A percentile compares a stretch with the other conserved stretches of the same genome.
These are phyloP conservation scores for Candida verbasci DNA, from an alignment of 805 yeast genomes.

Conservation along the genomic window DNA sequence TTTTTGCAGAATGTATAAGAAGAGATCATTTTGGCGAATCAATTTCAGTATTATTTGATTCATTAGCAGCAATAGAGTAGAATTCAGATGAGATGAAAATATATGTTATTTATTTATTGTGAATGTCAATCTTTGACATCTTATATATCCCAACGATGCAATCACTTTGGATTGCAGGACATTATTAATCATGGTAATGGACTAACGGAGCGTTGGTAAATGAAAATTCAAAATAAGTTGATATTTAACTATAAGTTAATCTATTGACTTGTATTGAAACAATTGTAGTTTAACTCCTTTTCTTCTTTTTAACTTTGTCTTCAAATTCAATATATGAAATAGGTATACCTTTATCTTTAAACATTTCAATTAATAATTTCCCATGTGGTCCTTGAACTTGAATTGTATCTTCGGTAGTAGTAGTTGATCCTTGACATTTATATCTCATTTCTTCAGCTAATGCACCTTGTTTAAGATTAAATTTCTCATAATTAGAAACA, in stretches of 20 bases:
- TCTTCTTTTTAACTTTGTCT: slow-evolving; percentile 56
- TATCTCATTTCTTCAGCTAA: slow-evolving; percentile 67
- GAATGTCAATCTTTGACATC: not conserved
- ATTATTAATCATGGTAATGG: slow-evolving; percentile 27
- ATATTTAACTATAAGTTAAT: not conserved
- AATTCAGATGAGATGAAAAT: not conserved
- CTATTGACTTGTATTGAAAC: not conserved
- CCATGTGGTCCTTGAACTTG: slow-evolving; percentile 91
- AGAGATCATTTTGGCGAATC: slow-evolving; percentile 98
- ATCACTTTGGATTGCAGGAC: slow-evolving; percentile 51
- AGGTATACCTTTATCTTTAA: slow-evolving; percentile 61
- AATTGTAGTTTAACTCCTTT: slow-evolving; percentile 5
- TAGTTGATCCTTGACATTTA: slow-evolving; percentile 85
- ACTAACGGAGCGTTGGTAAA: slow-evolving; percentile 62
- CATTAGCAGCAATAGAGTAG: slow-evolving; percentile 57
- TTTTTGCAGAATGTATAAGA: slow-evolving; percentile 96
- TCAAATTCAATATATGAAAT: slow-evolving; percentile 59
- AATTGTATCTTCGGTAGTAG: slow-evolving; percentile 63
- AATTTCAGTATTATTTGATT: slow-evolving; percentile 87
- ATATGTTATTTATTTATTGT: not conserved
- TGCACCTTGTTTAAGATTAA: slow-evolving; percentile 56
- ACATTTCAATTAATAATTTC: slow-evolving; percentile 51
- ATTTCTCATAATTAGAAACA: slow-evolving; percentile 65
- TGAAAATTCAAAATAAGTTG: slow-evolving; percentile 5
- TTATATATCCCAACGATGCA: slow-evolving; percentile 59